Conservation (phyloP, 2,329 filamentous ascomycete species). For the Aspergillus sp. region DNA sequence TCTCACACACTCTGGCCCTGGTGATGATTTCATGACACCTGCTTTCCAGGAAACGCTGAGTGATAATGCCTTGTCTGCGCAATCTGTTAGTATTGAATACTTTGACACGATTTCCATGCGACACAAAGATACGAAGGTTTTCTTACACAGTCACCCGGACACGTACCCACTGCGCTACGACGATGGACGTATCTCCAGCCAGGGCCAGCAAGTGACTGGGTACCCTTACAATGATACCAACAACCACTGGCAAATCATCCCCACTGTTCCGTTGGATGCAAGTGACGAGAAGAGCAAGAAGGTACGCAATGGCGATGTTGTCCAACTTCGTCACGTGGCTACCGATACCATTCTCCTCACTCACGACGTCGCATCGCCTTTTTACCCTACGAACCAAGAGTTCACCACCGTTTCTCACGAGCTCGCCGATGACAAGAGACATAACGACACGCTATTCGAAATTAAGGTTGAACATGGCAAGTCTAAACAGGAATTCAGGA, state of each 20-base stretch:
- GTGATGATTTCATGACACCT: conserved; percentile 98
- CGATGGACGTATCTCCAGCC: conserved; percentile 93
- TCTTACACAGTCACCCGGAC: conserved; percentile 89
- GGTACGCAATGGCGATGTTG: conserved; percentile 79
- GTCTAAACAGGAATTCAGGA: conserved; percentile 78
- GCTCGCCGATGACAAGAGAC: conserved; percentile 70
- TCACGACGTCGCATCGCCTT: conserved; percentile 95
- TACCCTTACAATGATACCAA: conserved; percentile 99
- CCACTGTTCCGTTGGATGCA: conserved; percentile 55
- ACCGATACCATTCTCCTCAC: conserved; percentile 86
- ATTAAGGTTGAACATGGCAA: conserved; percentile 87
- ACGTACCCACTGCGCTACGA: conserved; percentile 93
- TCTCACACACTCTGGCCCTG: conserved; percentile 81
- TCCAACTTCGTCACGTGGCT: conserved; percentile 81
- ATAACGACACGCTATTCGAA: conserved; percentile 91
- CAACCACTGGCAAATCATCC: conserved; percentile 95
- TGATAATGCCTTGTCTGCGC: conserved; percentile 89
- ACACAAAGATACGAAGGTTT: conserved; percentile 97
- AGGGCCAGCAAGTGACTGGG: conserved; percentile 96
- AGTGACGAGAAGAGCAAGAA: conserved; percentile 59
- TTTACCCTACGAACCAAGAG: conserved; percentile 96
- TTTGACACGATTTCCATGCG: conserved; percentile 82
- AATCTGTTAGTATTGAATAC: conserved; percentile 83
- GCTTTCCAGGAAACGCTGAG: conserved; percentile 96
- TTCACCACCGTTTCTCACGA: conserved; percentile 80